phyloP scores from a whole-genome alignment of 2,329 filamentous ascomycete genomes.

The Magnaporthiopsis rhizophila region DNA sequence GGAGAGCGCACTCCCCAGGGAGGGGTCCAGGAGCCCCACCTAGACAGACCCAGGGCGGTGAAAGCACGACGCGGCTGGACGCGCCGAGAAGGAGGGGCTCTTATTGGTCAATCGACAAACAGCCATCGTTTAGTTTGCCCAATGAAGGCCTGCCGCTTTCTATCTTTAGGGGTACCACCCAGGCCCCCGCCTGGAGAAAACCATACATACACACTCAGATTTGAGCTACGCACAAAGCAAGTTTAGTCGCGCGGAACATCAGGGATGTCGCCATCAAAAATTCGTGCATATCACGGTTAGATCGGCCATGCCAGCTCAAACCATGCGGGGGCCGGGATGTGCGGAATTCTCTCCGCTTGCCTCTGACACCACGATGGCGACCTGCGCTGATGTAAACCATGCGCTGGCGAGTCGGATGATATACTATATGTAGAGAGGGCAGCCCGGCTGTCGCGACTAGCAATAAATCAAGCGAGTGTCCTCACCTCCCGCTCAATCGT shows the following conservation, averaged over 20 bases:
- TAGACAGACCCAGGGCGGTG: not conserved
- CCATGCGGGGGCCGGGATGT: not conserved
- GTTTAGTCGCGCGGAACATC: not conserved
- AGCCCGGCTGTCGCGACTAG: not conserved
- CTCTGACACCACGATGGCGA: not conserved
- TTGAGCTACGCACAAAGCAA: not conserved
- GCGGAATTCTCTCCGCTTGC: not conserved
- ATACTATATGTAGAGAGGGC: not conserved
- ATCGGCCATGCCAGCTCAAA: not conserved
- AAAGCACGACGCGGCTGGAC: not conserved
- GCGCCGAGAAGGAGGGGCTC: not conserved
- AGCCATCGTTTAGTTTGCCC: not conserved
- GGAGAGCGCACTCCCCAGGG: not conserved
- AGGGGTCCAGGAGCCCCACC: not conserved
- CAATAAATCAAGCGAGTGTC: not conserved
- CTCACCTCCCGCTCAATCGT: constrained; percentile 29
- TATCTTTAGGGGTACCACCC: too few relatives aligned
- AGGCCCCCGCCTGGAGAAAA: too few relatives aligned
- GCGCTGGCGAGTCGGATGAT: not conserved
- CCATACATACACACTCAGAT: too few relatives aligned
- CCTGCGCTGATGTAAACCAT: not conserved
- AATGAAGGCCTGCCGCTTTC: too few relatives aligned
- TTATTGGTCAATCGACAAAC: not conserved
- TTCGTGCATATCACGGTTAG: not conserved
- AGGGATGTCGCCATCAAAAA: not conserved